Evolutionary conservation across 305 asterid species (phyloP), one percentile per base, ranked within the genome.

Genomic region (Fraxinus paxiana): DNA sequence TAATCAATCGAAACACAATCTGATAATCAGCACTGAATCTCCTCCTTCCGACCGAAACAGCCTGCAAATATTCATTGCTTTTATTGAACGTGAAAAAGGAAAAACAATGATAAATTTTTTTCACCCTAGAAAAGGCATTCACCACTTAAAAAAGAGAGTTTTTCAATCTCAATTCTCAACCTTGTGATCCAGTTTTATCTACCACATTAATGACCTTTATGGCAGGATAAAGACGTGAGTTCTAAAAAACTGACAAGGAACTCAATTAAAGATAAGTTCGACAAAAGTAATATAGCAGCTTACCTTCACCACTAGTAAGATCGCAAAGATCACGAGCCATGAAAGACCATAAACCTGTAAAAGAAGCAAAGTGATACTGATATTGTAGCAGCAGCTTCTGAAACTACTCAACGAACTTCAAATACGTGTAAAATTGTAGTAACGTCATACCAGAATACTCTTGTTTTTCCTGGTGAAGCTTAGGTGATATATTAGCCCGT

Each of bases 401-500:
- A 72, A 35, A 31, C 71, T 12, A 54, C 22, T 24, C 41, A 30
- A 48, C 0, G 12, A 61, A 54, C 69, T 24, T 28, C 28, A 81
- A 81, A 34, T 82, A 54, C 18, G 18, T 17, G 22, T 10, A 24
- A 72, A 56, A 59, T 7, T 7, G 75, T 31, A 43, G 69, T 63
- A 51, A 76, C 67, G 34, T 69, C 86, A 28, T 91, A 96, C 99
- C 98, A 90, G 87, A 86, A 96, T 26, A 79, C 89, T 92, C 75
- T 78, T 82, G 80, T 73, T 85, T 13, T 63, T 80, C 72, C 61
- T 80, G 74, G 91, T 91, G 82, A 96, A 91, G 87, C 91, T 91
- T 81, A 96, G 89, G 87, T 92, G 99, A 94, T 96, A 94, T 76
- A 94, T 81, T 76, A 96, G 91, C 70, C 98, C 99, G 76, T 88